These are phyloP conservation scores for Penicillium flavigenum DNA, from an alignment of 495 filamentous ascomycete genomes.

Conservation along the genomic window DNA sequence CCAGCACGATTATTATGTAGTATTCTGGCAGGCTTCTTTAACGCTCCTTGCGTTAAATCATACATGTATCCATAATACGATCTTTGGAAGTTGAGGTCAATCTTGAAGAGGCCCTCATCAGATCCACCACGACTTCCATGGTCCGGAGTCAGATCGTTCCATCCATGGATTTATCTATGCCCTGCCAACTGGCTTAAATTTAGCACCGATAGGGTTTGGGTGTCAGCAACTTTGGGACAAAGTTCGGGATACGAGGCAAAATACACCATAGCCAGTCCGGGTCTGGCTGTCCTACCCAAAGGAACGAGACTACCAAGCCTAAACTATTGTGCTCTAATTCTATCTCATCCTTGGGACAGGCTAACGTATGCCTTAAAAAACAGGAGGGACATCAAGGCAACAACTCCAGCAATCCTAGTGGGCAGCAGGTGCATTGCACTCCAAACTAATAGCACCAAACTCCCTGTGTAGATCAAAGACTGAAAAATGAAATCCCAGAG, in stretches of 20 bases:
- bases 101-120: too few species aligned
- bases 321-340: not conserved
- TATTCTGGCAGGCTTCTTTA: too few species aligned
- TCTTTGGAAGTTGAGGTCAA: too few species aligned
- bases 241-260: not conserved
- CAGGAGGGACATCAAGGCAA: constrained; percentile 1
- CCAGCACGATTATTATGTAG: too few species aligned
- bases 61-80: too few species aligned
- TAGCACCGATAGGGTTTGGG: not conserved
- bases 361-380: not conserved
- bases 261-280: not conserved
- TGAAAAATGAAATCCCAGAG: not conserved
- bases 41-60: too few species aligned
- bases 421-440: not conserved
- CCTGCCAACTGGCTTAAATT: not conserved
- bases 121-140: too few species aligned
- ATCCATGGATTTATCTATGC: too few species aligned
- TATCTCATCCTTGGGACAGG: not conserved
- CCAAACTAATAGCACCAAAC: not conserved
- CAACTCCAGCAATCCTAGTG: not conserved
- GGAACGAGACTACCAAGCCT: not conserved
- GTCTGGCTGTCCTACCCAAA: not conserved
- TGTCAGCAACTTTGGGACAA: not conserved
- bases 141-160: too few species aligned
- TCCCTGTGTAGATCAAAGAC: not conserved